Evolutionary conservation across 2,329 filamentous ascomycete species (phyloP), one percentile per base, ranked within the genome.

Genomic region (Berkeleyomyces basicola): DNA sequence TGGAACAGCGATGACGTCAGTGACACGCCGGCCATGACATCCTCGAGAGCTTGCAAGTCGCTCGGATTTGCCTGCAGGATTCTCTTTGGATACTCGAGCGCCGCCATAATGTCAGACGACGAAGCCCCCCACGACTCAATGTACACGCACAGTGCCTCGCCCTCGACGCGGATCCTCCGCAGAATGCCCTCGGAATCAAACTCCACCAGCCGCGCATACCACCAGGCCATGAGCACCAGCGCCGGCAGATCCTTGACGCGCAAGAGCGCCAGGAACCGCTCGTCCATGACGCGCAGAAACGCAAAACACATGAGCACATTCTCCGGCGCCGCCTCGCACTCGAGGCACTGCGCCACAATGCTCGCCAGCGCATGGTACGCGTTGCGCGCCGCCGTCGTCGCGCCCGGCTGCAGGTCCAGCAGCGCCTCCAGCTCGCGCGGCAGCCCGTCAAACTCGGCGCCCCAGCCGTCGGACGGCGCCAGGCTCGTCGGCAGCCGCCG

Each of bases 151-250:
- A 82, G 78, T 0, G 79, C 75, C 55, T 74, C 72, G n/a, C 77
- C 77, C 66, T 82, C 78, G 0, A 81, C 67, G 37, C 72, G 66
- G 3, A 76, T 74, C 55, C 79, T 72, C 59, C 73, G 70, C 53
- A 73, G 70, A 11, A 79, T 65, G 37, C 49, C 76, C 80, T 79
- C 82, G 1, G 67, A 64, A 7, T 71, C 67, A 33, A 71, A 69
- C 10, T 71, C 68, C 11, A 72, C 74, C 11, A 79, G 68, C 65
- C 78, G 76, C 7, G 77, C 76, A 68, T 78, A 81, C 80, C 80
- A 85, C 70, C 78, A 80, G 0, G 76, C 74, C n/a, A 84, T 69
- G 43, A 85, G 67, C 9, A 83, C 68, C 65, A 85, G 67, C 0
- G 81, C 81, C 37, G 75, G 72, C 0, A 77, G 70, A 53, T 85